These are phyloP conservation scores for Amorphotheca resinae DNA, from an alignment of 495 filamentous ascomycete species.

Conservation along the genomic window DNA sequence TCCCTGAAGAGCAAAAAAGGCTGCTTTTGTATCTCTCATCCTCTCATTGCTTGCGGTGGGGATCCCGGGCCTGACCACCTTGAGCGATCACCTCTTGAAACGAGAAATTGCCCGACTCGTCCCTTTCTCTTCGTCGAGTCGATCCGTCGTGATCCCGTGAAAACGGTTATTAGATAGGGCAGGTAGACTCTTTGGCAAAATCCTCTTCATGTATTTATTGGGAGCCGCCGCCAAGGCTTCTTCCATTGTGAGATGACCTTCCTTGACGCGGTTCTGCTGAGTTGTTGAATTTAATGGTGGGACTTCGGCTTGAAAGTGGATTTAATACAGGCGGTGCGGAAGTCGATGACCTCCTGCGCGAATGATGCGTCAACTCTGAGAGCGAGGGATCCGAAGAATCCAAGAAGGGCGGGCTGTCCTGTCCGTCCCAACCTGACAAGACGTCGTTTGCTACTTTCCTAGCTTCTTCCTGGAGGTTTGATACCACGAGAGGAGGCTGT, in stretches of 20 bases:
- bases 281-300: not conserved
- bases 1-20: too few species aligned
- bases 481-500: slow-evolving; percentile 6
- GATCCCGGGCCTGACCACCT: too few species aligned
- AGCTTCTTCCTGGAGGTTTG: slow-evolving; percentile 14
- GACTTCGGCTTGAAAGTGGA: not conserved
- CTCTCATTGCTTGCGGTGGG: too few species aligned
- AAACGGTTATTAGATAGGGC: not conserved
- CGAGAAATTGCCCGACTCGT: not conserved
- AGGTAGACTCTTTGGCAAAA: not conserved
- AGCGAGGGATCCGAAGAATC: slow-evolving; percentile 3
- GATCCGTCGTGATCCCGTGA: not conserved
- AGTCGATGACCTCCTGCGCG: too few species aligned
- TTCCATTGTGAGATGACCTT: too few species aligned
- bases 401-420: not conserved
- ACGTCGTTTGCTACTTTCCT: slow-evolving; percentile 8
- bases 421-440: slow-evolving; percentile 10
- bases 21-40: too few species aligned
- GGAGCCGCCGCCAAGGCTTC: too few species aligned
- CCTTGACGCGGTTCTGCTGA: not conserved
- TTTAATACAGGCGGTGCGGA: not conserved
- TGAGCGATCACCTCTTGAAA: too few species aligned
- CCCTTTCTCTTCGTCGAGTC: not conserved
- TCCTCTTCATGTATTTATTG: too few species aligned
- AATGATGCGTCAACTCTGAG: not conserved